Conservation (phyloP, 129 eudicot species). For the Arctium lappa region DNA sequence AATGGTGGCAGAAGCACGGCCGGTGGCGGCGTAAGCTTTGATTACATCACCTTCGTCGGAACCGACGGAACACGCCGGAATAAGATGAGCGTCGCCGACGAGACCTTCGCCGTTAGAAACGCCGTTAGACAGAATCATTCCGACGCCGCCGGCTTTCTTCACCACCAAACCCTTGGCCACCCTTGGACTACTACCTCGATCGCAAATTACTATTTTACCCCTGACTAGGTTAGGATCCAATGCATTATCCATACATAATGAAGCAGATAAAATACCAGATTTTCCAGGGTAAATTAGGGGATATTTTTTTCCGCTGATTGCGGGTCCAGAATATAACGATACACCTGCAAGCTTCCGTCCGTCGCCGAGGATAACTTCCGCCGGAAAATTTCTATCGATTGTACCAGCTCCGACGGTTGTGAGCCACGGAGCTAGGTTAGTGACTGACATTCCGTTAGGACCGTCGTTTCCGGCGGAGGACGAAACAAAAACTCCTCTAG, state of each 20-base stretch:
- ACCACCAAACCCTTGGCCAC: slow-evolving; percentile 91
- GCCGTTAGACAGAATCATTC: slow-evolving; percentile 81
- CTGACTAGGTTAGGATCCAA: slow-evolving; percentile 56
- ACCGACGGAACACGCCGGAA: slow-evolving; percentile 82
- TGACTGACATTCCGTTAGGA: slow-evolving; percentile 85
- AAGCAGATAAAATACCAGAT: slow-evolving; percentile 61
- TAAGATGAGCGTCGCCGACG: slow-evolving; percentile 79
- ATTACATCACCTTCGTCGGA: slow-evolving; percentile 62
- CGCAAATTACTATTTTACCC: slow-evolving; percentile 84
- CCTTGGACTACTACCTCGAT: slow-evolving; percentile 80
- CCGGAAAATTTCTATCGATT: slow-evolving; percentile 80
- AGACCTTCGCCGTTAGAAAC: slow-evolving; percentile 77
- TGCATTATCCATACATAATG: slow-evolving; percentile 86
- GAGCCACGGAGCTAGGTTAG: slow-evolving; percentile 86
- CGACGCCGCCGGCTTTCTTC: slow-evolving; percentile 89
- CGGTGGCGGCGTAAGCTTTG: slow-evolving; percentile 49
- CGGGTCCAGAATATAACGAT: slow-evolving; percentile 67
- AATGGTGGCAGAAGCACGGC: slow-evolving; percentile 47
- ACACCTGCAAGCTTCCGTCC: slow-evolving; percentile 72
- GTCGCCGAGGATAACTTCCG: slow-evolving; percentile 64
- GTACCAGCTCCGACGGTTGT: slow-evolving; percentile 91
- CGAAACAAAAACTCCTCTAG: slow-evolving; percentile 77
- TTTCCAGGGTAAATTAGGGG: slow-evolving; percentile 76
- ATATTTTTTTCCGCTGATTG: slow-evolving; percentile 60
- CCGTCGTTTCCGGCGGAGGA: slow-evolving; percentile 94